Evolutionary conservation across 2,329 filamentous ascomycete species (phyloP), one percentile per base, ranked within the genome.

Genomic region (Fusarium sp.): DNA sequence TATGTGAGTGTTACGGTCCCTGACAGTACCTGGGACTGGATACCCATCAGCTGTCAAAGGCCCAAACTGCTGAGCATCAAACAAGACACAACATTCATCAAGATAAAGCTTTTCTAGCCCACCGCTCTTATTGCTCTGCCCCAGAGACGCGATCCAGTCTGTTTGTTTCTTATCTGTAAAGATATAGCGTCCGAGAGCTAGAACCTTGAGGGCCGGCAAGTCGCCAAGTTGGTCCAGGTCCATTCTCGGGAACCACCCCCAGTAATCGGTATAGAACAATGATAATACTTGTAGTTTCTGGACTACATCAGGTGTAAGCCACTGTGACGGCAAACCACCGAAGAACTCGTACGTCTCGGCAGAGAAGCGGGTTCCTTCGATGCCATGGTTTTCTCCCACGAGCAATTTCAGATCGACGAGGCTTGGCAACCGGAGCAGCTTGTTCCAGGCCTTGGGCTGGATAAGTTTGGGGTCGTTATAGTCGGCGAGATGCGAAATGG

Each of bases 81-180:
- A 30, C 6, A 80, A 26, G 32, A 85, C 82, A 2, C 79, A 74
- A 50, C 84, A 87, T 51, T 84, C 78, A 34, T 85, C 83, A 0
- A 87, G 75, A 14, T 83, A 80, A 1, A 87, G 78, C 50, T 82
- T 79, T 32, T 81, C 70, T 0, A 87, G 78, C 2, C 72, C 77
- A 0, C 26, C 34, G 8, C 57, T 32, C 28, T 6, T n/a, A 1
- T 60, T 52, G 0, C 1, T 22, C 2, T 0, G 2, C 3, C 34
- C 34, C 18, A 87, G 80, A 0, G 79, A 80, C 0, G 82, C 68
- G 8, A 87, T 80, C 85, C 85, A 87, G 13, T 84, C 81, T 2
- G 85, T 69, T 56, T 87, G 83, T 73, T 81, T 81, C 45, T 85
- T 81, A 44, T 85, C 78, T 2, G 79, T 79, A 60, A 87, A 85